Evolutionary conservation across 179 eudicot species (phyloP), one percentile per base, ranked within the genome.

Genomic region (Camellia oleifera): DNA sequence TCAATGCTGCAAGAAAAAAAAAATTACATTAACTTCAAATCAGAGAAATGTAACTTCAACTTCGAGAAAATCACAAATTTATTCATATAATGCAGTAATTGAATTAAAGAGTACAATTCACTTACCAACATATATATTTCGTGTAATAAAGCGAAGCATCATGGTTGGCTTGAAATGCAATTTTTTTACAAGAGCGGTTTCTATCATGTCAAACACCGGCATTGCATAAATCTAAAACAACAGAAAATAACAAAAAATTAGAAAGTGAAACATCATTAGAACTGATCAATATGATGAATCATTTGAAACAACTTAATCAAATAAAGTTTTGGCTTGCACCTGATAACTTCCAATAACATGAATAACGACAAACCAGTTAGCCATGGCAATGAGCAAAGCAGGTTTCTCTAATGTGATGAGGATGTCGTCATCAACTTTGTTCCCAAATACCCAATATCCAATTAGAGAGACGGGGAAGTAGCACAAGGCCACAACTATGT

Each of bases 201-300:
- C 93, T 2, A 87, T 10, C 96, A 92, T 92, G 78, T 92, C 92
- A 70, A 90, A 92, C n/a, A 90, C 93, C 2, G 93, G 91, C 90
- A 90, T 90, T 0, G 96, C 96, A 69, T 67, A 92, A 45, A 92
- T 75, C 92, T 90, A 58, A 76, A 57, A 20, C 15, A 77, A 70
- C 42, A 40, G 3, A 26, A 23, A 67, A 68, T 40, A 10, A 17
- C 4, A 10, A 58, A 48, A 46, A 75, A 42, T 58, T 58, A 40
- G 20, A 57, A 23, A 7, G 45, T 5, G 14, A 23, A 12, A 15
- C 10, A 66, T 11, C 17, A 23, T 23, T 0, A 23, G 26, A 23
- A 23, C 26, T 23, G 26, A 23, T 23, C 26, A 23, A 23, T 23
- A 23, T 23, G 26, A 23, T 23, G 26, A 23, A 23, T 23, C 26